Base-by-base conservation (phyloP, 306 rosid genomes). In the Rosa chinensis region DNA sequence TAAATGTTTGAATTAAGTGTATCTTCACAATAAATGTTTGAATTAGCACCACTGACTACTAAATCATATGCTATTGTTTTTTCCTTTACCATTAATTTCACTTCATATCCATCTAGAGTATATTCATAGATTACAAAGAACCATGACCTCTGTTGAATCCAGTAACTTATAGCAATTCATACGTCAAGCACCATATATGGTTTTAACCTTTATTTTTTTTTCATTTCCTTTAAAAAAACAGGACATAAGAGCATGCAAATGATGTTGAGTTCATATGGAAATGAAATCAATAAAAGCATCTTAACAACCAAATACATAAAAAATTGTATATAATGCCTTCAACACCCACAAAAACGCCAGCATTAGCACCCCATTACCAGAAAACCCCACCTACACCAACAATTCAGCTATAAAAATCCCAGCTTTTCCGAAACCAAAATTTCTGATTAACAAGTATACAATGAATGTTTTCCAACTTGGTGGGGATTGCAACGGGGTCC, bases 341-440 rank as follows among this genome's bases (percentile, higher is more conserved):
- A 84, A 77, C 81, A 92, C 44, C 96, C 93, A 92, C 85, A 92
- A 64, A 80, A 81, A 90, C 7, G 96, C 87, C 61, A 92, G 87
- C 64, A 90, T 43, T 42, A 92, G 81, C 72, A 90, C 84, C 21
- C 96, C 97, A 70, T 92, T 85, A 13, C 89, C 93, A 49, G 96
- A 90, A 85, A 92, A 92, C 9, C 88, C 88, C 25, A 92, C 90
- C 97, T 83, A 43, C 6, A 43, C 44, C 67, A 21, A 37, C 75
- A 66, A 70, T n/a, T 78, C 47, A 66, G 3, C 16, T 7, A 20
- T 17, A 8, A 21, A 17, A 53, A 20, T 21, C 44, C 48, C 7
- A 47, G n/a, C 50, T 16, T 12, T 23, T n/a, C 35, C 49, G 17
- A 25, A n/a, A 40, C 2, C 1, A 28, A 28, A 28, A 28, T 28